Evolutionary conservation across 371 early-diverging fungal genomes (phyloP), one percentile per base, ranked within the genome.

Genomic region (Circinella minor): DNA sequence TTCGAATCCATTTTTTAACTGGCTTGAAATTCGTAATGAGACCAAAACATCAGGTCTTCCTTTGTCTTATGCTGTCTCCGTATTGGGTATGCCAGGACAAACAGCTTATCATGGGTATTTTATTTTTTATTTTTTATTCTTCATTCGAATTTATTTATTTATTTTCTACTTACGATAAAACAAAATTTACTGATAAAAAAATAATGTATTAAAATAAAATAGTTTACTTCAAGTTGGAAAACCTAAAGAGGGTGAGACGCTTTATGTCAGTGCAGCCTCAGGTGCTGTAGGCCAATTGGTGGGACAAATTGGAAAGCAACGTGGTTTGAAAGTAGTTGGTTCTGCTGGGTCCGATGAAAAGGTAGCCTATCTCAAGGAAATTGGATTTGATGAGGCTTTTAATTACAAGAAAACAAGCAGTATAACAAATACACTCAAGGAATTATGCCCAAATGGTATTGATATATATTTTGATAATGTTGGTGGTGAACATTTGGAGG

Each of bases 321-420:
- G 80, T 36, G 92, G 91, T 3, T 73, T 85, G 38, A 83, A 73
- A 11, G 94, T 95, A 10, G 87, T 94, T 20, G 95, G 93, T 14
- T 84, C 87, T 3, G 93, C 93, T 4, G 92, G 93, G 0, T 82
- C 88, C 4, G 91, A 93, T 48, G 93, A 91, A n/a, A 95, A 95
- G 75, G 88, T 90, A 15, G 81, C 76, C 15, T 88, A 82, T 67
- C 82, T 93, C 46, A 84, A 81, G 67, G 76, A 80, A 10, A 82
- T 82, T 48, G 90, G 89, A 4, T 90, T 89, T 51, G 92, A 93
- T 75, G 91, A 71, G 5, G 95, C 87, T 5, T 92, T 95, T 86
- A 94, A 93, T 82, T 94, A 94, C 88, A 93, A 93, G 81, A 91
- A 87, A 4, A 79, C 88, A 4, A 79, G 80, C 36, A 86, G 84